Conservation (phyloP, 352 stramenopile genomes). For the Blastocystis sp. region DNA sequence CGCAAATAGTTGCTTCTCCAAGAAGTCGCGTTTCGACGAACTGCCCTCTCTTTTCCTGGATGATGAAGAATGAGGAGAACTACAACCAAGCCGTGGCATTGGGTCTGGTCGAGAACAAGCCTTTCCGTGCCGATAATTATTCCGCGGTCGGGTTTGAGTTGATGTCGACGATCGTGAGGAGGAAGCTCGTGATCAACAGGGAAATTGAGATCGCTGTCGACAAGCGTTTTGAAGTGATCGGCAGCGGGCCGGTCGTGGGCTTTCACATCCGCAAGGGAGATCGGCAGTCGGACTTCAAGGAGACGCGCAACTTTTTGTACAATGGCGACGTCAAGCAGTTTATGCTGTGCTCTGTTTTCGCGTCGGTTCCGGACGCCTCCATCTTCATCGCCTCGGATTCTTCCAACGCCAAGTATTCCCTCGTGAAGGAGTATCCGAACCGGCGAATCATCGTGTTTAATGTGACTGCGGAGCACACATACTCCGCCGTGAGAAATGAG, state of each 20-base stretch:
- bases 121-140: not conserved
- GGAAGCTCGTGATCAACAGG: not conserved
- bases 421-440: too few species aligned
- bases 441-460: too few species aligned
- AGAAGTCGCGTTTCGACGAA: constrained; percentile 6
- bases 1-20: not conserved
- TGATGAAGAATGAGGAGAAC: constrained; percentile 28
- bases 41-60: constrained; percentile 48
- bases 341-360: not conserved
- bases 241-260: not conserved
- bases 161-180: not conserved
- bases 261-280: constrained; percentile 58
- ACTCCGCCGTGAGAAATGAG: too few species aligned
- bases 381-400: constrained; percentile 42
- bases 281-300: constrained; percentile 23
- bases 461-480: too few species aligned
- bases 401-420: not conserved
- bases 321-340: not conserved
- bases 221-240: not conserved
- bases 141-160: not conserved
- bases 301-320: constrained; percentile 1
- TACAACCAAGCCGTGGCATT: not conserved
- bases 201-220: not conserved
- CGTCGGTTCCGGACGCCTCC: not conserved
- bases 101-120: constrained; percentile 1